Evolutionary conservation across 2,329 filamentous ascomycete species (phyloP), one percentile per base, ranked within the genome.

Genomic region (Fusarium acutatum): DNA sequence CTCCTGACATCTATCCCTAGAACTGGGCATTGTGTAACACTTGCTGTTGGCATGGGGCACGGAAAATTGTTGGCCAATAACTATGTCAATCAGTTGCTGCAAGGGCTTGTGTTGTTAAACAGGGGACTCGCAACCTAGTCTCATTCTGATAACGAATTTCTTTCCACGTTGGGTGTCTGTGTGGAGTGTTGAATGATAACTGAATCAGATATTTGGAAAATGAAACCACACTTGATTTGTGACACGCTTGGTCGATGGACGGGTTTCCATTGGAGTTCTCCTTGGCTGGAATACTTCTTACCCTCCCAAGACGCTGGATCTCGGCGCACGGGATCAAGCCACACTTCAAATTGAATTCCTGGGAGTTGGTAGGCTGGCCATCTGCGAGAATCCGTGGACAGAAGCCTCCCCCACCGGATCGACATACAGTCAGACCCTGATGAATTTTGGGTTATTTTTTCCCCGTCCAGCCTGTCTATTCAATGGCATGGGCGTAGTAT

Each of bases 11-110:
- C 34, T 53, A 63, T 63, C 47, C 46, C 71, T 49, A 40, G 26
- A 47, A 28, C 30, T 52, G 11, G 53, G 50, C 24, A 37, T 71
- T 58, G 53, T 58, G 54, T 49, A 58, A 73, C 60, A 64, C 47
- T 30, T 53, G 53, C 54, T 66, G 64, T 73, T 47, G 56, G 50
- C 38, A 57, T 24, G 32, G 43, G 64, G 70, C 44, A 59, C 47
- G 65, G 70, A 64, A 67, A 66, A 70, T 72, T 70, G 72, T 61
- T 65, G 34, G 62, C 70, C 70, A 73, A 70, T 66, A 50, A 46
- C n/a, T 59, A 40, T 73, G 30, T 20, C 34, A 53, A 57, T 52
- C 41, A 67, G 52, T 58, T 46, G 24, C 47, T 54, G 65, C 65
- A 68, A 62, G 41, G 65, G 64, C 18, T 37, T 28, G 24, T 22